A percentile compares a stretch with the other conserved stretches of the same genome.
Evolutionary conservation across 352 stramenopile genomes (phyloP).

Genomic region (Phytophthora citrophthora): DNA sequence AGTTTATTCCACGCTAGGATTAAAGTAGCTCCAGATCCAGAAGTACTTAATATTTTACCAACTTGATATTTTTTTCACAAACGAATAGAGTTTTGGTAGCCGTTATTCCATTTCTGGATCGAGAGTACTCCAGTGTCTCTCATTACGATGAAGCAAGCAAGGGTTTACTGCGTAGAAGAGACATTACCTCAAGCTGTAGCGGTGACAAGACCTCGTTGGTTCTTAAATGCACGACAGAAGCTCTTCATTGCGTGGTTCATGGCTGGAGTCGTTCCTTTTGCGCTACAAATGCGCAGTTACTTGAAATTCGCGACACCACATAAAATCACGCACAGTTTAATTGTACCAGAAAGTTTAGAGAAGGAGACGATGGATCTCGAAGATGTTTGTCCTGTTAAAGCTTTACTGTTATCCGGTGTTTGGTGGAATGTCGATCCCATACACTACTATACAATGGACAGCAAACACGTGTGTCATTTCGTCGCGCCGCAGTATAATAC

Average conservation of each 20-base stretch:
- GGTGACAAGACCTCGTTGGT: neutral
- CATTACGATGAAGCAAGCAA: conserved; percentile 4
- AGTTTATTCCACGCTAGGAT: neutral
- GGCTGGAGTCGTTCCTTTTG: conserved; percentile 3
- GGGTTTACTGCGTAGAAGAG: conserved; percentile 4
- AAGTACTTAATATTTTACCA: conserved; percentile 1
- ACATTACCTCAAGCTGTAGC: conserved; percentile 10
- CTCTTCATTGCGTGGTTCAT: conserved; percentile 1
- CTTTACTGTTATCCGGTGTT: conserved; percentile 2
- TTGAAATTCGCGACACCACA: conserved; percentile 8
- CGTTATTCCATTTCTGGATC: conserved; percentile 2
- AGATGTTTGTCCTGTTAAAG: conserved; percentile 3
- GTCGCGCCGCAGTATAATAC: conserved; percentile 13
- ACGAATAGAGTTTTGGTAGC: neutral
- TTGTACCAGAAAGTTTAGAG: neutral
- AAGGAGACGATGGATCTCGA: neutral
- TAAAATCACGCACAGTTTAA: conserved; percentile 7
- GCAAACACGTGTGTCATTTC: conserved; percentile 6
- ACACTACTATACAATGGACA: neutral
- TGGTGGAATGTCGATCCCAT: conserved; percentile 14
- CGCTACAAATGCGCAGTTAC: conserved; percentile 9
- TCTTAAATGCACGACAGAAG: neutral
- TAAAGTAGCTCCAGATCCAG: neutral
- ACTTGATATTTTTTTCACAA: conserved; percentile 2
- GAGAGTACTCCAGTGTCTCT: neutral